Evolutionary conservation across 257 asterid genomes (phyloP).

Genomic region (Leonotis leonurus): DNA sequence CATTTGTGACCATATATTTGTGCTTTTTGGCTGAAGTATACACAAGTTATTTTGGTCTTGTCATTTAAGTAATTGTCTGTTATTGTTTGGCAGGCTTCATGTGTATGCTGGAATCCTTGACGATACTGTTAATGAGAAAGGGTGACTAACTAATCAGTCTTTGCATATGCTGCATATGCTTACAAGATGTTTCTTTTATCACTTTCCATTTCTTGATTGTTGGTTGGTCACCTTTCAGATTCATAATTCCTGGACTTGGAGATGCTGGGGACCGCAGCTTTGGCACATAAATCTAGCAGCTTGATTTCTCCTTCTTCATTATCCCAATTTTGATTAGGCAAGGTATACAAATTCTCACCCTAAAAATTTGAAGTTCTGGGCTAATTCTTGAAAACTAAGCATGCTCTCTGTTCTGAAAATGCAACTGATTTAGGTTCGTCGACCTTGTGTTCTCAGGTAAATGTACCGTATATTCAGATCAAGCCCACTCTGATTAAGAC

Average conservation of each 20-base stretch:
- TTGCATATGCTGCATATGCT: background rate
- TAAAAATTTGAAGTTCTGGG: background rate
- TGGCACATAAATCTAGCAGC: slow-evolving; percentile 49
- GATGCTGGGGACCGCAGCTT: slow-evolving; percentile 97
- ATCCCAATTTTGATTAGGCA: slow-evolving; percentile 18
- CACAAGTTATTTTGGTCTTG: no score
- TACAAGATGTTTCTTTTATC: background rate
- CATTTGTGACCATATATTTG: background rate
- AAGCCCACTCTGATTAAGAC: background rate
- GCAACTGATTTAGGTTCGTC: background rate
- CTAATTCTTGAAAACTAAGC: background rate
- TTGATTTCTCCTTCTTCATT: background rate
- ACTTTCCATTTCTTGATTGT: background rate
- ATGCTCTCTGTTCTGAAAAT: no score
- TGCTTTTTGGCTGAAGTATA: background rate
- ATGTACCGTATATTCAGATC: background rate
- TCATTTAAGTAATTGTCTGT: background rate
- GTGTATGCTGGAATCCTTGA: slow-evolving; percentile 88
- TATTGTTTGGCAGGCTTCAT: slow-evolving; percentile 60
- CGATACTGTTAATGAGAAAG: slow-evolving; percentile 69
- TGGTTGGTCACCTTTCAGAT: slow-evolving; percentile 42
- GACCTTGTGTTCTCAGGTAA: background rate
- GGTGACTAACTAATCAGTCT: slow-evolving; percentile 31
- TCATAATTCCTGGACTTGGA: slow-evolving; percentile 87
- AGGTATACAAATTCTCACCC: slow-evolving; percentile 9